A percentile compares a stretch with the other conserved stretches of the same genome.
phyloP scores from a whole-genome alignment of 1,139 yeast species.

The Lizanozyma gosingica region DNA sequence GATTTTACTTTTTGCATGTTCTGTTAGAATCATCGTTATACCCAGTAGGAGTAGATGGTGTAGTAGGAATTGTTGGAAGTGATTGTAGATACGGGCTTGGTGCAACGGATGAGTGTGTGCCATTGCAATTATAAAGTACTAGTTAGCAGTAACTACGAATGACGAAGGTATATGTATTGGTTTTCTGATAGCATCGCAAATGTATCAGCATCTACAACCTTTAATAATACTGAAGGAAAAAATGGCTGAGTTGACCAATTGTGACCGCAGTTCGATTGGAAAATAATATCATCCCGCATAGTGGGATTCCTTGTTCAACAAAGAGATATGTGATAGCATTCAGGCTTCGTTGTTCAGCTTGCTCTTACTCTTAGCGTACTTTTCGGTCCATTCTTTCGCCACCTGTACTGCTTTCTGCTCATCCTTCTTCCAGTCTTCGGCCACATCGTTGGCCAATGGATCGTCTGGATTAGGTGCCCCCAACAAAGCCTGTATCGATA shows the following conservation, averaged over 20 bases:
- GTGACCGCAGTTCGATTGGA: background rate
- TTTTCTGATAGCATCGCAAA: too few relatives aligned
- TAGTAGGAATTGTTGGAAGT: too few relatives aligned
- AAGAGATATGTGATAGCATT: conserved; percentile 1
- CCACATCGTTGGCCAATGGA: conserved; percentile 96
- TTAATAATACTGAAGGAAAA: too few relatives aligned
- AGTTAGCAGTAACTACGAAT: too few relatives aligned
- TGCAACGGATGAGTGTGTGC: too few relatives aligned
- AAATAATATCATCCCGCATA: background rate
- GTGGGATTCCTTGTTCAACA: background rate
- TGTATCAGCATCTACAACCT: too few relatives aligned
- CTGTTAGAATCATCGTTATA: too few relatives aligned
- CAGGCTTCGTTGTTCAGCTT: background rate
- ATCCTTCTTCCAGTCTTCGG: conserved; percentile 89
- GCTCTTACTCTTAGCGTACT: conserved; percentile 42
- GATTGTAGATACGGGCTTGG: too few relatives aligned
- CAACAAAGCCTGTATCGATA: conserved; percentile 85
- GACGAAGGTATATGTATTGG: too few relatives aligned
- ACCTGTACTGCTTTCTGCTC: conserved; percentile 72
- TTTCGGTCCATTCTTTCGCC: conserved; percentile 81
- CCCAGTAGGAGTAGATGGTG: too few relatives aligned
- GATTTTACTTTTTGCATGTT: too few relatives aligned
- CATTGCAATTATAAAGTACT: too few relatives aligned
- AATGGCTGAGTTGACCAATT: background rate
- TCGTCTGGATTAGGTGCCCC: conserved; percentile 98